Conservation (phyloP, 805 yeast genomes). For the Candida orba region DNA sequence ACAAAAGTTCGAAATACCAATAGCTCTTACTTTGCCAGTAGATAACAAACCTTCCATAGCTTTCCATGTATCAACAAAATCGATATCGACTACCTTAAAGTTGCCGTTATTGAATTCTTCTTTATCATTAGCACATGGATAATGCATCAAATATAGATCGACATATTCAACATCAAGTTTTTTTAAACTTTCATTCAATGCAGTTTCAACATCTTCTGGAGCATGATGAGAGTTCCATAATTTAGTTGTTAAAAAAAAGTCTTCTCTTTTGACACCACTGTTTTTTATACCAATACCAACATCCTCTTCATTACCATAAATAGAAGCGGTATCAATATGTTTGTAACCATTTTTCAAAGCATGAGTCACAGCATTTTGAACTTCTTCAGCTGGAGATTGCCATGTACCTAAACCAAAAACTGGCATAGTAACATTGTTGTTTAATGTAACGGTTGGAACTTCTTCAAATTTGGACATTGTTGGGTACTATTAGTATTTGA, state of each 20-base stretch:
- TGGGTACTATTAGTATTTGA: not conserved
- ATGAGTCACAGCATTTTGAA: slow-evolving; percentile 37
- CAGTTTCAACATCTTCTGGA: slow-evolving; percentile 17
- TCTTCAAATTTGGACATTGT: slow-evolving; percentile 1
- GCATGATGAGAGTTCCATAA: slow-evolving; percentile 3
- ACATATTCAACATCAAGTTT: slow-evolving; percentile 41
- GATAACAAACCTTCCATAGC: slow-evolving; percentile 38
- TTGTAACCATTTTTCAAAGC: slow-evolving; percentile 61
- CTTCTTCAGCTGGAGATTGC: slow-evolving; percentile 22
- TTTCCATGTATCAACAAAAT: slow-evolving; percentile 24
- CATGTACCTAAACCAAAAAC: slow-evolving; percentile 47
- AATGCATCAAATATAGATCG: slow-evolving; percentile 53
- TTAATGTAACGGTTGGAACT: slow-evolving; percentile 24
- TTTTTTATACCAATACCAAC: slow-evolving; percentile 51
- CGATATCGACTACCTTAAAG: not conserved
- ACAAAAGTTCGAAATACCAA: slow-evolving; percentile 62
- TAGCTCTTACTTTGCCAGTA: slow-evolving; percentile 35
- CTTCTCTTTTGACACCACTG: slow-evolving; percentile 32
- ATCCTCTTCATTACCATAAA: slow-evolving; percentile 52
- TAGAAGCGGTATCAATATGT: slow-evolving; percentile 60
- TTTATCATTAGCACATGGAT: slow-evolving; percentile 40
- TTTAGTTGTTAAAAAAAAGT: slow-evolving; percentile 22
- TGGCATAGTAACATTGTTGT: slow-evolving; percentile 45
- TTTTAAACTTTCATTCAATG: slow-evolving; percentile 35
- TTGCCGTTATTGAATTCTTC: slow-evolving; percentile 13